Percentiles rank a stretch among this genome's conserved stretches.
These are phyloP conservation scores for Plasmodium gonderi DNA, from an alignment of 169 alveolate species.

Conservation along the genomic window DNA sequence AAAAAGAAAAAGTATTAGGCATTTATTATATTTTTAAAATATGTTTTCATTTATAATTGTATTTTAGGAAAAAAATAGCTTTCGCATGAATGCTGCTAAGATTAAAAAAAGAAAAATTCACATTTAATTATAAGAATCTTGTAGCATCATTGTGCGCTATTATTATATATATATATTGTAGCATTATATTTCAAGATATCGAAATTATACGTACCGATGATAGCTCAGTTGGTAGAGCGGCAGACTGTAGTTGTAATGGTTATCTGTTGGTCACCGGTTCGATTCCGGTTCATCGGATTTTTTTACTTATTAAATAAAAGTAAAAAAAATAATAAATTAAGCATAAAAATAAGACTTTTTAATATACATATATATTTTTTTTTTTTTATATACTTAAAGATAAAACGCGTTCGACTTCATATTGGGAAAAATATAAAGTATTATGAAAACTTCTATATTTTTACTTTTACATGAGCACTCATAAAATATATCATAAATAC, in stretches of 20 bases:
- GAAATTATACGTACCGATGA: constrained; percentile 85
- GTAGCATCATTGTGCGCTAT: too few relatives aligned
- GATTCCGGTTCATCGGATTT: constrained; percentile 96
- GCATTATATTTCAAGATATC: neutral
- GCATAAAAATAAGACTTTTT: neutral
- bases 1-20: neutral
- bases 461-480: neutral
- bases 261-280: constrained; percentile 97
- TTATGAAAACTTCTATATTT: too few relatives aligned
- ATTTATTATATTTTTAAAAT: neutral
- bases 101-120: neutral
- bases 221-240: constrained; percentile 98
- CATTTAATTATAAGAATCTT: too few relatives aligned
- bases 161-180: neutral
- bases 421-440: too few relatives aligned
- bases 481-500: neutral
- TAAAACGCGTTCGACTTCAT: neutral
- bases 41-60: neutral
- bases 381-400: neutral
- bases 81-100: neutral
- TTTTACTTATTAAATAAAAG: constrained; percentile 17
- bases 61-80: neutral
- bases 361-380: neutral
- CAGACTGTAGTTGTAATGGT: constrained; percentile 95
- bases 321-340: neutral